phyloP scores from a whole-genome alignment of 371 early-diverging fungal genomes.

The Syncephalastrum sp. region DNA sequence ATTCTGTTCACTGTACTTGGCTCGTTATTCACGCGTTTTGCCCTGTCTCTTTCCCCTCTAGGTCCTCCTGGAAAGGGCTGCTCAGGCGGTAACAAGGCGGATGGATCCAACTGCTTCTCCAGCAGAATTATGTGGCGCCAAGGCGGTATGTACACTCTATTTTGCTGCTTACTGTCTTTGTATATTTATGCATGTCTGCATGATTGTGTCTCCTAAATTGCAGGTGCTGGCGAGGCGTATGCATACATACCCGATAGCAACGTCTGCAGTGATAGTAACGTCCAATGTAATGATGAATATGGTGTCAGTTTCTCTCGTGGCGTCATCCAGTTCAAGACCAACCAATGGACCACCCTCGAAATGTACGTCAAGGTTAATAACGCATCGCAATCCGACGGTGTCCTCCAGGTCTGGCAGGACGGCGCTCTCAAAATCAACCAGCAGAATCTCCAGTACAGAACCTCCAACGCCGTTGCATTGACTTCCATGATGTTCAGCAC shows the following conservation, averaged over 20 bases:
- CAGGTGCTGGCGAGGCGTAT: constrained; percentile 41
- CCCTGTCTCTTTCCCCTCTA: constrained; percentile 1
- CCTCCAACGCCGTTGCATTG: constrained; percentile 26
- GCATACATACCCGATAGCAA: constrained; percentile 45
- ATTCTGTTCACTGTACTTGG: background rate
- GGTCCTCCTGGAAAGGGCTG: constrained; percentile 44
- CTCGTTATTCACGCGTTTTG: background rate
- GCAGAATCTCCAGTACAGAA: constrained; percentile 34
- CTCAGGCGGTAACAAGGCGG: constrained; percentile 47
- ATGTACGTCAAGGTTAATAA: constrained; percentile 46
- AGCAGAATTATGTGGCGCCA: constrained; percentile 55
- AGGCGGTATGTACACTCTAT: constrained; percentile 29
- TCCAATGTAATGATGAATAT: constrained; percentile 46
- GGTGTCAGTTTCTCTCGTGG: constrained; percentile 55
- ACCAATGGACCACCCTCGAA: constrained; percentile 42
- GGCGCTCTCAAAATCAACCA: constrained; percentile 33
- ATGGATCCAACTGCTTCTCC: constrained; percentile 43
- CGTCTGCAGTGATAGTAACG: constrained; percentile 30
- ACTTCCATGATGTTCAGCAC: constrained; percentile 52
- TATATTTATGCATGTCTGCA: background rate
- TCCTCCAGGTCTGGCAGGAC: constrained; percentile 45
- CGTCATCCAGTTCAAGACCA: constrained; percentile 34
- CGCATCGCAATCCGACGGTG: constrained; percentile 38
- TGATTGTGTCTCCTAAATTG: background rate
- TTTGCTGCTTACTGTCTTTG: background rate